Percentiles rank a stretch among this genome's conserved stretches.
Conservation (phyloP, 305 asterid species). For the Fraxinus baroniana region DNA sequence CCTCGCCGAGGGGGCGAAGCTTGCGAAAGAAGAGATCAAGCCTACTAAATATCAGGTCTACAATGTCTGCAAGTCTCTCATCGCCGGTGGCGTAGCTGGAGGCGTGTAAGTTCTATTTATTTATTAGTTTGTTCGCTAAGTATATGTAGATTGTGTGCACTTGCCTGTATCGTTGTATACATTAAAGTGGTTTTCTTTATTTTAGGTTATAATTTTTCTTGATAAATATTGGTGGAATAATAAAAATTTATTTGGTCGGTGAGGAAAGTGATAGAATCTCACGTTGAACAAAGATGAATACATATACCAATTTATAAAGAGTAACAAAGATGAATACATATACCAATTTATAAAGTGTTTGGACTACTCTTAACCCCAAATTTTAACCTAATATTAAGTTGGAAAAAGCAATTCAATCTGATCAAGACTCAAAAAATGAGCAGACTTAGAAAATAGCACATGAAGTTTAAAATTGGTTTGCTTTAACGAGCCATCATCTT, state of each 20-base stretch:
- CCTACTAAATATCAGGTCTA: conserved; percentile 60
- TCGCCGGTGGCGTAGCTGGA: conserved; percentile 91
- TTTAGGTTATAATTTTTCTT: background rate
- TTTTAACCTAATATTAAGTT: too few relatives aligned
- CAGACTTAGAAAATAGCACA: too few relatives aligned
- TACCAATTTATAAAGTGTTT: too few relatives aligned
- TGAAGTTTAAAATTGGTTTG: too few relatives aligned
- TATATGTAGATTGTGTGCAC: background rate
- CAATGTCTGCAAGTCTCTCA: conserved; percentile 77
- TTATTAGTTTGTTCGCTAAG: background rate
- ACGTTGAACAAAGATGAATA: too few relatives aligned
- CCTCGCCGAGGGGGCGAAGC: conserved; percentile 93
- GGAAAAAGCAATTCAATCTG: too few relatives aligned
- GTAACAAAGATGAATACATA: too few relatives aligned
- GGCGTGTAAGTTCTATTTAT: conserved; percentile 60
- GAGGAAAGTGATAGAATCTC: background rate
- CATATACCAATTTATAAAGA: too few relatives aligned
- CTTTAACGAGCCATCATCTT: too few relatives aligned
- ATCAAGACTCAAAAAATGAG: too few relatives aligned
- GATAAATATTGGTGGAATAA: background rate
- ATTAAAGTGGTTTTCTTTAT: background rate
- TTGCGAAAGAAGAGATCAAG: conserved; percentile 76
- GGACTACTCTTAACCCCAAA: too few relatives aligned
- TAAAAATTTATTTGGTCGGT: background rate
- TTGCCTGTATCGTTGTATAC: background rate